These are phyloP conservation scores for Trichoderma asperelloides DNA, from an alignment of 495 filamentous ascomycete genomes.

Conservation along the genomic window DNA sequence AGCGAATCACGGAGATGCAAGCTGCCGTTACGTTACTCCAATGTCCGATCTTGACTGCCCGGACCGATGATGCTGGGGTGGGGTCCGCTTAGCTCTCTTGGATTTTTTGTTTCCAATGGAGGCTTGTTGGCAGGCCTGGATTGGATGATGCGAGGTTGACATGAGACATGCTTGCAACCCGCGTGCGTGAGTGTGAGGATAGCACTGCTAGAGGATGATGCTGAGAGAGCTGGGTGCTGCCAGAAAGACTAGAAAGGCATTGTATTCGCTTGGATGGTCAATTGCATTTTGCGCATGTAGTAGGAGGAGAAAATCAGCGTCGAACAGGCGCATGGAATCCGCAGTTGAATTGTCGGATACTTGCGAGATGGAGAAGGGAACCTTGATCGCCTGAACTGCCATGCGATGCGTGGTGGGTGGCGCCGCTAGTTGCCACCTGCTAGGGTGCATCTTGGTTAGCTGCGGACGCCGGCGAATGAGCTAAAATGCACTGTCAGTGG, in stretches of 20 bases:
- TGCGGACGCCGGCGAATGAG: not conserved
- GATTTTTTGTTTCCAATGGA: not conserved
- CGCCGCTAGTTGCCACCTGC: not conserved
- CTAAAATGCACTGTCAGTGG: not conserved
- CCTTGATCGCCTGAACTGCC: too few species aligned
- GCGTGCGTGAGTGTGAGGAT: not conserved
- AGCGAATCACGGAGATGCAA: not conserved
- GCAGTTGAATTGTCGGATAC: too few species aligned
- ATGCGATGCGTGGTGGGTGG: too few species aligned
- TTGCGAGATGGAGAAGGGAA: too few species aligned
- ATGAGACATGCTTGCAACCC: not conserved
- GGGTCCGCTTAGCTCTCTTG: not conserved
- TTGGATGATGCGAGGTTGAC: not conserved
- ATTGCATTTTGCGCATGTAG: not conserved
- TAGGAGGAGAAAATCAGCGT: not conserved
- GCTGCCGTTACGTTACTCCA: not conserved
- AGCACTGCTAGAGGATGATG: not conserved
- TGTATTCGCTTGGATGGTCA: not conserved
- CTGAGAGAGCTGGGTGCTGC: not conserved
- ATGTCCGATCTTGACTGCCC: not conserved
- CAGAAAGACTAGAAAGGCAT: not conserved
- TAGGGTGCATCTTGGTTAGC: not conserved
- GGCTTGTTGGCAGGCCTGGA: not conserved
- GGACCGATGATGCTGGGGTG: not conserved
- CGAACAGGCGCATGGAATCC: too few species aligned